A percentile compares a stretch with the other conserved stretches of the same genome.
These are phyloP conservation scores for Kockovaella imperatae DNA, from an alignment of 768 basidiomycete species.

Conservation along the genomic window DNA sequence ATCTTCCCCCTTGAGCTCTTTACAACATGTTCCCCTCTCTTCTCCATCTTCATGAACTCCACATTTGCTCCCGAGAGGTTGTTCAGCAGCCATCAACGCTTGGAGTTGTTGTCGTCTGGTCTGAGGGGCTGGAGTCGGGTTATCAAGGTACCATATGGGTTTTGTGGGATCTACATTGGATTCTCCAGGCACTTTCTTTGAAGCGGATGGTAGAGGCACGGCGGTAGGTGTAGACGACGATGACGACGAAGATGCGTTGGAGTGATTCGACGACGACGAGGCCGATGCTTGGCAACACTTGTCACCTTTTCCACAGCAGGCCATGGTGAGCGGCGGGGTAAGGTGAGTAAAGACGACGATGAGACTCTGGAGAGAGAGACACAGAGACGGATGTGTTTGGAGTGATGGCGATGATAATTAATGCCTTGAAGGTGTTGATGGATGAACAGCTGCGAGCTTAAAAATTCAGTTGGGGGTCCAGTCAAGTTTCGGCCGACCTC, in stretches of 20 bases:
- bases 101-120: slow-evolving; percentile 15
- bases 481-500: no score
- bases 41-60: no score
- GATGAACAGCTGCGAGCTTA: no score
- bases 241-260: background rate
- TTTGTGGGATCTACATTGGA: no score
- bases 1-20: slow-evolving; percentile 38
- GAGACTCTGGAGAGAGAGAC: background rate
- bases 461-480: no score
- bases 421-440: no score
- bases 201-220: background rate
- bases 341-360: background rate
- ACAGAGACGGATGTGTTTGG: no score
- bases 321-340: background rate
- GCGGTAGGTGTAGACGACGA: background rate
- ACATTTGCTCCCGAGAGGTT: slow-evolving; percentile 23
- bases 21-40: slow-evolving; percentile 20
- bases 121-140: background rate
- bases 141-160: no score
- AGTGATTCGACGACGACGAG: background rate
- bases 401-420: no score
- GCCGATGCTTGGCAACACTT: no score
- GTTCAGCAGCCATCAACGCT: slow-evolving; percentile 9
- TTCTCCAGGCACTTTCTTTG: no score
- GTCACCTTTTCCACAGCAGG: background rate